Base-by-base conservation (phyloP, 257 asterid species). In the Nemophila menziesii region DNA sequence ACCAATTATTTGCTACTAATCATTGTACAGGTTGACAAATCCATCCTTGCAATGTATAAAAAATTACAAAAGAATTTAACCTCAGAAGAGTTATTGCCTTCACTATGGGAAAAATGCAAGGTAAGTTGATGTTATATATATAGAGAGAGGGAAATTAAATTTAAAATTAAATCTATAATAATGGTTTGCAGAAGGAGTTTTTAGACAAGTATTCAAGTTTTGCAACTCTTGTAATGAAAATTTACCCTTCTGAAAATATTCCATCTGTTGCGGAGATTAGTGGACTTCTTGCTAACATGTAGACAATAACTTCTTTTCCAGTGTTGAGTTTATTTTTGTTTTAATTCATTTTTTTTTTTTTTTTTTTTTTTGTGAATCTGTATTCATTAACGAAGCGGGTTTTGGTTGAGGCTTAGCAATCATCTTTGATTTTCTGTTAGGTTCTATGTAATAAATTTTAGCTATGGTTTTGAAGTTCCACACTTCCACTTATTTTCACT, bases 81-180 rank as follows among this genome's bases (percentile, higher is more conserved):
- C 11, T 70, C 87, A 0, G 99, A 90, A 67, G 99, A 90, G 66
- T 71, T 90, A 51, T 52, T 85, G 78, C 96, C 99, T 69, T 85
- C 99, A 27, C 48, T 90, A 39, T 90, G 99, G 96, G 99, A 90
- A 61, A 90, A 90, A 64, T 84, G 90, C 82, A 84, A 89, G 98
- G 98, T 89, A 80, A 24, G 29, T 34, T 18, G 20, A 13, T 11
- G 22, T 44, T 39, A 54, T 51, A 27, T 51, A 52, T n/a, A n/a
- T n/a, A n/a, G n/a, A n/a, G n/a, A n/a, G n/a, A n/a, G n/a, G n/a
- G n/a, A n/a, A n/a, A n/a, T n/a, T n/a, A n/a, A n/a, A n/a, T n/a
- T n/a, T n/a, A n/a, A n/a, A n/a, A n/a, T n/a, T n/a, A n/a, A n/a
- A 41, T 54, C 44, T 38, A 44, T 21, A 24, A 5, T 58, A 8